phyloP scores from a whole-genome alignment of 2,329 filamentous ascomycete genomes.

The Talaromyces piceae region DNA sequence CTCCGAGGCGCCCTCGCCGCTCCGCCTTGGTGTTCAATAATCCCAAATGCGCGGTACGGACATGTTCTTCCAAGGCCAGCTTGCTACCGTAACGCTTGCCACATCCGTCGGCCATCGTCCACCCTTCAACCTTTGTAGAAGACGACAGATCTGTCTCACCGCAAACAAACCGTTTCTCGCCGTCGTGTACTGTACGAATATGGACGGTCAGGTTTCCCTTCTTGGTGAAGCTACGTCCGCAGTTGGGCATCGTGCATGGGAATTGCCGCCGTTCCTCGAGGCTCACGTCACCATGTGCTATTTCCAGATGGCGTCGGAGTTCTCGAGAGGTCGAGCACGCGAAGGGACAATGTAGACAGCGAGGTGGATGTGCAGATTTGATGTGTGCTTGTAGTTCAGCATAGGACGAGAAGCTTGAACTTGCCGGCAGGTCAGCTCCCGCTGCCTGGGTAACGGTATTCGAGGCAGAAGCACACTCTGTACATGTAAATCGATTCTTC shows the following conservation, averaged over 20 bases:
- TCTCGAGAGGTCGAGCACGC: constrained; percentile 60
- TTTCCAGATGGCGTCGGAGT: constrained; percentile 70
- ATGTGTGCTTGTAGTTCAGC: constrained; percentile 66
- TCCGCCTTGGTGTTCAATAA: constrained; percentile 39
- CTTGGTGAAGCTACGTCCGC: constrained; percentile 70
- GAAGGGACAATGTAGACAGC: constrained; percentile 66
- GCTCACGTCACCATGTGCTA: constrained; percentile 57
- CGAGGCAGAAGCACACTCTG: constrained; percentile 53
- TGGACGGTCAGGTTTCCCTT: constrained; percentile 78
- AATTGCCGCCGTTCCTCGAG: constrained; percentile 59
- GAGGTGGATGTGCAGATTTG: constrained; percentile 61
- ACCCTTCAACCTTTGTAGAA: constrained; percentile 53
- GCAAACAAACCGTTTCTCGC: constrained; percentile 68
- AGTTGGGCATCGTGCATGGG: constrained; percentile 60
- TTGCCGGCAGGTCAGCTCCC: constrained; percentile 23
- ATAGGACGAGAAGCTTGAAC: constrained; percentile 61
- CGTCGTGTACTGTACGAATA: constrained; percentile 67
- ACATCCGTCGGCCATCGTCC: constrained; percentile 60
- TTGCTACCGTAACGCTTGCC: constrained; percentile 70
- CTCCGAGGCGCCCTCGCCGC: constrained; percentile 28
- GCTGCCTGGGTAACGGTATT: constrained; percentile 14
- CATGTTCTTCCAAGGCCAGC: constrained; percentile 71
- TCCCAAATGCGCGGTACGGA: constrained; percentile 74
- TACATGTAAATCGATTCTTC: constrained; percentile 65
- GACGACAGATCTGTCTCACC: constrained; percentile 57